Conservation (phyloP, 495 filamentous ascomycete genomes). For the Penicillium parvum region DNA sequence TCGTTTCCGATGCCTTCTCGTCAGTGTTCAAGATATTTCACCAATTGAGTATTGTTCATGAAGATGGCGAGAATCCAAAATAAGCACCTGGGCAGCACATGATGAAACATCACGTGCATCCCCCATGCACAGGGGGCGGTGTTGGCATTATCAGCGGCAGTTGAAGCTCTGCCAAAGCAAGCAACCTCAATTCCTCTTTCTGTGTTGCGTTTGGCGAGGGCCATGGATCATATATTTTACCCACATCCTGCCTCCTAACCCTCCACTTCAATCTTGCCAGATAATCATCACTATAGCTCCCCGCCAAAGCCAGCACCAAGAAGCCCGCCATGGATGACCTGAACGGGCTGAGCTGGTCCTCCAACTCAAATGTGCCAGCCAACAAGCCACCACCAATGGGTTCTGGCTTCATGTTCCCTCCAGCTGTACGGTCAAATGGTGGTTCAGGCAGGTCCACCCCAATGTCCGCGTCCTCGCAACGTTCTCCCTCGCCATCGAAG, state of each 20-base stretch:
- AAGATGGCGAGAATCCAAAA: too few species aligned
- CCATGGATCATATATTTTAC: conserved; percentile 3
- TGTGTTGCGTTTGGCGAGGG: conserved; percentile 9
- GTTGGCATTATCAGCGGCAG: conserved; percentile 3
- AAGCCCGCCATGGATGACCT: conserved; percentile 53
- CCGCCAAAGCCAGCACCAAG: conserved; percentile 1
- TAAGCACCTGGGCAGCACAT: not conserved
- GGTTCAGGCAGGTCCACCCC: conserved; percentile 68
- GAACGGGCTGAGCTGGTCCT: conserved; percentile 52
- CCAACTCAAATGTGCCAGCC: conserved; percentile 29
- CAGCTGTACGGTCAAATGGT: conserved; percentile 52
- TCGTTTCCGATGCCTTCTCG: too few species aligned
- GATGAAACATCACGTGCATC: conserved; percentile 21
- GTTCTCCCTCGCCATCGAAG: conserved; percentile 48
- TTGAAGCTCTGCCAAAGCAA: conserved; percentile 4
- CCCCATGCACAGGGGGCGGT: conserved; percentile 16
- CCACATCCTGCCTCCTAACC: not conserved
- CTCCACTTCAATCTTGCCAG: not conserved
- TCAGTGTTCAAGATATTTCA: too few species aligned
- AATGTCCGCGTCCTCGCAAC: conserved; percentile 51
- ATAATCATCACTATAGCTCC: not conserved
- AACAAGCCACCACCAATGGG: conserved; percentile 49
- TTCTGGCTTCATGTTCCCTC: conserved; percentile 55
- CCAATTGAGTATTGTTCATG: too few species aligned
- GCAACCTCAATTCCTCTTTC: conserved; percentile 6